Evolutionary conservation across 345 rosid genomes (phyloP).

Genomic region (Zanthoxylum bungeanum): DNA sequence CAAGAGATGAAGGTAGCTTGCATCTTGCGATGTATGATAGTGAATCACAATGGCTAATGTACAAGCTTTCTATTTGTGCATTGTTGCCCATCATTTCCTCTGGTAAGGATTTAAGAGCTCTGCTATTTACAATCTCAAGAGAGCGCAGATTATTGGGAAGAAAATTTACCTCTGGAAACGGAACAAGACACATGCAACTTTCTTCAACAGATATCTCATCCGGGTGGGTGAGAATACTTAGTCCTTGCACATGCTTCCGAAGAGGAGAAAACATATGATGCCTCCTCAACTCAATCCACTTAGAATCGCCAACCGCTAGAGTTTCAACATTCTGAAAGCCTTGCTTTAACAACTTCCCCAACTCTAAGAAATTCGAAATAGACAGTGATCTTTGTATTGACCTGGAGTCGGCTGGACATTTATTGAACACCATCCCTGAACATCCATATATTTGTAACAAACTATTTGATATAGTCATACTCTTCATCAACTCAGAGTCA

Average conservation of each 20-base stretch:
- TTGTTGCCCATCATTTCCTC: not conserved
- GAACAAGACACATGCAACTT: not conserved
- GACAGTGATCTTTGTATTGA: not conserved
- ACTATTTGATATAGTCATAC: not conserved
- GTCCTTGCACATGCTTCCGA: too few species aligned
- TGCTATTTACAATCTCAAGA: not conserved
- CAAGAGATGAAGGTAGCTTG: not conserved
- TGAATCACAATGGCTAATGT: not conserved
- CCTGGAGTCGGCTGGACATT: not conserved
- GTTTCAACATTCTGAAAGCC: not conserved
- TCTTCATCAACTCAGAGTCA: not conserved
- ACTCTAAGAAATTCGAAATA: not conserved
- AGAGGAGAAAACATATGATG: too few species aligned
- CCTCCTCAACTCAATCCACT: not conserved
- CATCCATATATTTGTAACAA: not conserved
- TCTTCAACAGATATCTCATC: not conserved
- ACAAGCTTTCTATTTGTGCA: not conserved
- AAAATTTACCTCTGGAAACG: not conserved
- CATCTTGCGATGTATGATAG: not conserved
- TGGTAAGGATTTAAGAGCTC: not conserved
- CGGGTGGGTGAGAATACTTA: not conserved
- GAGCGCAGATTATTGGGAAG: not conserved
- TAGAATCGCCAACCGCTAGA: not conserved
- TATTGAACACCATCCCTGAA: not conserved
- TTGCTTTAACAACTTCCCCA: not conserved